Evolutionary conservation across 2,329 filamentous ascomycete species (phyloP).

Genomic region (Exophiala spinifera): DNA sequence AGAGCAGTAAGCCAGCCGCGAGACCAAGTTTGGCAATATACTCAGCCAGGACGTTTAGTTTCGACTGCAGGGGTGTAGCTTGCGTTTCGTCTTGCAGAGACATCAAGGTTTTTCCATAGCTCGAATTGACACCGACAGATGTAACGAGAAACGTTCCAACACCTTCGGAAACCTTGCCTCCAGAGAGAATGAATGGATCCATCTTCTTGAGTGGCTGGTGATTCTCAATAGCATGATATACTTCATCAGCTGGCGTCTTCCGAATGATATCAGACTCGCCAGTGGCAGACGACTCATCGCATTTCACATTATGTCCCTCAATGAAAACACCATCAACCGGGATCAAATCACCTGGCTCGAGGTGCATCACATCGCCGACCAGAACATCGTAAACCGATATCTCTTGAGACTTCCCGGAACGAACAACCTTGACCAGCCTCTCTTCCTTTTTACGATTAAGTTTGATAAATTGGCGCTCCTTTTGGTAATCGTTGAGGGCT

Average conservation of each 20-base stretch:
- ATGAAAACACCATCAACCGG: constrained; percentile 71
- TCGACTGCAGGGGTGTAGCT: constrained; percentile 74
- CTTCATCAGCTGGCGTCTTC: constrained; percentile 64
- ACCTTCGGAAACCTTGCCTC: constrained; percentile 72
- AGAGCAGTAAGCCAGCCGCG: constrained; percentile 69
- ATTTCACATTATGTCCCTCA: constrained; percentile 63
- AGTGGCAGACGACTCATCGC: constrained; percentile 72
- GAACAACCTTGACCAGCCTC: constrained; percentile 68
- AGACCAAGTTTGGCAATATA: constrained; percentile 75
- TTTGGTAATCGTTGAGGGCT: constrained; percentile 78
- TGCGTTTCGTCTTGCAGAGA: constrained; percentile 72
- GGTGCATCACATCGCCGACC: constrained; percentile 69
- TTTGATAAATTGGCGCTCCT: constrained; percentile 76
- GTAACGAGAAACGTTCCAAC: constrained; percentile 74
- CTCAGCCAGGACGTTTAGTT: constrained; percentile 72
- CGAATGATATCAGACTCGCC: constrained; percentile 71
- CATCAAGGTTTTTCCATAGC: constrained; percentile 74
- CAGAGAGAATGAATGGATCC: constrained; percentile 78
- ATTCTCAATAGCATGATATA: constrained; percentile 61
- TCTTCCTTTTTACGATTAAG: constrained; percentile 78
- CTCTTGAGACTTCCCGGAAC: constrained; percentile 68
- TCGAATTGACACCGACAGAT: constrained; percentile 69
- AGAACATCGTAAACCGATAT: constrained; percentile 69
- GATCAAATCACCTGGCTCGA: constrained; percentile 71
- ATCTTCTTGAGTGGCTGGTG: constrained; percentile 61